Conservation (phyloP, 495 filamentous ascomycete genomes). For the Penicillium paradoxum region DNA sequence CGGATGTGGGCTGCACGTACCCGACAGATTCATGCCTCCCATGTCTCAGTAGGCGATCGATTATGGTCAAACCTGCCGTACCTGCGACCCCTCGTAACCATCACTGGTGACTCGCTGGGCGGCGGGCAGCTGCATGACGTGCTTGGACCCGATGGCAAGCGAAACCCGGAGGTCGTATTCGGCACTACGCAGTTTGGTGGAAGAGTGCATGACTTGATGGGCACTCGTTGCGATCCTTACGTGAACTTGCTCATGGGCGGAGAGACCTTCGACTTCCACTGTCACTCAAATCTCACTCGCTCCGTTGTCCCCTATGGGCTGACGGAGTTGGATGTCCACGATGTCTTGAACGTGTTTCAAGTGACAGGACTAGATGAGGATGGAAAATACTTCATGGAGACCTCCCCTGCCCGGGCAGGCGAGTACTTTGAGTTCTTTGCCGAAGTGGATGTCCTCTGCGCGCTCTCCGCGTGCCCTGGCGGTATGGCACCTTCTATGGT, state of each 20-base stretch:
- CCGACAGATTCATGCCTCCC: conserved; percentile 68
- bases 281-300: conserved; percentile 73
- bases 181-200: conserved; percentile 47
- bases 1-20: conserved; percentile 77
- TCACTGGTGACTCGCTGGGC: conserved; percentile 62
- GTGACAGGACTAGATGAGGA: conserved; percentile 68
- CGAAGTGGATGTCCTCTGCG: conserved; percentile 70
- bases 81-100: conserved; percentile 66
- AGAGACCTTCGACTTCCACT: conserved; percentile 69
- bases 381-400: conserved; percentile 74
- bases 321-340: conserved; percentile 69
- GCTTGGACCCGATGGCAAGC: conserved; percentile 33
- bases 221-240: conserved; percentile 74
- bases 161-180: conserved; percentile 31
- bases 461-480: conserved; percentile 58
- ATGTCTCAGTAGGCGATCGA: conserved; percentile 63
- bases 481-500: conserved; percentile 27
- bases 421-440: conserved; percentile 76
- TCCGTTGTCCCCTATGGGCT: conserved; percentile 63
- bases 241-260: conserved; percentile 67
- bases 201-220: conserved; percentile 66
- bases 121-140: conserved; percentile 51
- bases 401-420: conserved; percentile 59
- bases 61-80: conserved; percentile 75
- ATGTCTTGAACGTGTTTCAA: conserved; percentile 79